Conservation (phyloP, 2,329 filamentous ascomycete species). For the Periconia digitata region DNA sequence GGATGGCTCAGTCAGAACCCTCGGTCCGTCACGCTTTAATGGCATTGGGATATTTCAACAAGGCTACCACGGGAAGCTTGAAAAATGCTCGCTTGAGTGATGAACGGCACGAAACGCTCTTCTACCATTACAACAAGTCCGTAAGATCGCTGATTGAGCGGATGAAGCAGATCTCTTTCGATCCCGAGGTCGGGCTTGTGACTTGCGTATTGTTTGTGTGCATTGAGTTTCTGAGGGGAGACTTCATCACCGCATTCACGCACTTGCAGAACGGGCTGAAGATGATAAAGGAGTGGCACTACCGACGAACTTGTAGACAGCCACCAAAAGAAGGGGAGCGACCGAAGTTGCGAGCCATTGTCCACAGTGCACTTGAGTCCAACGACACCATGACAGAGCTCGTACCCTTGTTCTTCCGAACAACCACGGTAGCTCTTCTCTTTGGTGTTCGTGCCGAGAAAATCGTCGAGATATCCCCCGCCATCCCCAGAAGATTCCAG, state of each 20-base stretch:
- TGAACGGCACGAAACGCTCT: conserved; percentile 23
- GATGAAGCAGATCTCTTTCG: conserved; percentile 33
- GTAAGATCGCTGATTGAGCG: conserved; percentile 38
- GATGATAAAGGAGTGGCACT: conserved; percentile 23
- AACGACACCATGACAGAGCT: conserved; percentile 9
- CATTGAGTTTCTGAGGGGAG: conserved; percentile 48
- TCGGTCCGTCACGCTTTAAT: conserved; percentile 48
- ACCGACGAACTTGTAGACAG: not conserved
- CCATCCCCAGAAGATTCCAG: not conserved
- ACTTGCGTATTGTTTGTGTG: conserved; percentile 49
- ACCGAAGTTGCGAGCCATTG: not conserved
- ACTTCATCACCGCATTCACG: conserved; percentile 42
- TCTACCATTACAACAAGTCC: conserved; percentile 48
- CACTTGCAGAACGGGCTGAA: conserved; percentile 51
- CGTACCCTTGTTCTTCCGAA: conserved; percentile 11
- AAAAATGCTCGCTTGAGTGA: conserved; percentile 18
- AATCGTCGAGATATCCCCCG: conserved; percentile 1
- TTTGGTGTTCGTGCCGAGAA: conserved; percentile 8
- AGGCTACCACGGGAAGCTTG: conserved; percentile 22
- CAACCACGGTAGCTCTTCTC: conserved; percentile 10
- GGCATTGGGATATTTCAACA: conserved; percentile 43
- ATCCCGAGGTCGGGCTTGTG: conserved; percentile 43
- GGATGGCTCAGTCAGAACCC: conserved; percentile 46
- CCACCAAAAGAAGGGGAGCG: no score
- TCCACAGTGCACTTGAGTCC: not conserved